Base-by-base conservation (phyloP, 2,329 filamentous ascomycete species). In the Phialemoniopsis sp. region DNA sequence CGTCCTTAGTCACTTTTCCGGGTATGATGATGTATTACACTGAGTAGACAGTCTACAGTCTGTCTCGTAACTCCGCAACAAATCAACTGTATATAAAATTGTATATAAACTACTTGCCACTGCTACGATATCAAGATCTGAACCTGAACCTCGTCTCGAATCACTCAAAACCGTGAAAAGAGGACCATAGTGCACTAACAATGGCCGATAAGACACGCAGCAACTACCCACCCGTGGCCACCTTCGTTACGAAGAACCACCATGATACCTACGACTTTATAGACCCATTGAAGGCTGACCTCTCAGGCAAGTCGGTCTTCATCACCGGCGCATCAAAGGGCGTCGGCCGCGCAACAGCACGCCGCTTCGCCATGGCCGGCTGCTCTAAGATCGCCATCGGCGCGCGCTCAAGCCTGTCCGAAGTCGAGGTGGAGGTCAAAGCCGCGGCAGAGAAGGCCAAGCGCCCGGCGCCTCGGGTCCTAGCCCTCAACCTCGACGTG, bases 341-440 rank as follows among this genome's bases (percentile, higher is more conserved):
- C 38, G 41, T 54, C 33, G 53, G 53, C 13, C 40, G 44, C 8
- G 45, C 48, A 16, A 51, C 46, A 10, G 53, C 47, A 4, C 38
- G 74, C 15, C 62, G 67, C 26, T 78, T 67, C 50, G 76, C 73
- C 26, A 59, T 55, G 43, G 73, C 73, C 3, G 69, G 69, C 7
- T 70, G 66, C 37, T 60, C 62, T 6, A 58, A 54, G 38, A 73
- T 82, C 44, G 67, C 66, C 31, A 56, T 81, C 13, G 67, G 58
- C 12, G 76, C 75, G 3, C 70, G 77, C 8, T 72, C 69, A 4
- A 49, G 58, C n/a, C 59, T 80, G 5, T 55, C 58, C 13, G 51
- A 51, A 3, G 51, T 76, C 2, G 49, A 48, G 49, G 44, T 47
- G 1, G 60, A 56, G n/a, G 64, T 70, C 9, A 60, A 59, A 12